These are phyloP conservation scores for Trifolium fragiferum DNA, from an alignment of 306 rosid species.

Conservation along the genomic window DNA sequence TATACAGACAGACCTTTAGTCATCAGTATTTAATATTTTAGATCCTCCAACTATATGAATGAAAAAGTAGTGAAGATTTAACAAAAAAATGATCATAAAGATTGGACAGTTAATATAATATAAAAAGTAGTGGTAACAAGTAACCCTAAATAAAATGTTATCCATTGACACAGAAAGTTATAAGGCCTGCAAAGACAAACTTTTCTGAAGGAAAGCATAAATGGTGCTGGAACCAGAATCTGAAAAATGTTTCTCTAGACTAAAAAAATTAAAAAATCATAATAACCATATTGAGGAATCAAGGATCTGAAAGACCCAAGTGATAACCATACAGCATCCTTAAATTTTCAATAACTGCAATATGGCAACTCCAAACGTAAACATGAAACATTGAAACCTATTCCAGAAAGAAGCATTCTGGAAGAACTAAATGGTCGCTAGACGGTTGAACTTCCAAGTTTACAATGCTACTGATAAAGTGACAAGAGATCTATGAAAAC, in stretches of 20 bases:
- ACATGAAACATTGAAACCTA: constrained; percentile 30
- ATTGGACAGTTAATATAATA: no score
- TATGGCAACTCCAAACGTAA: constrained; percentile 18
- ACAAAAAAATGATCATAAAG: constrained; percentile 25
- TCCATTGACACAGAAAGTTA: background rate
- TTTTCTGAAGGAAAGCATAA: constrained; percentile 9
- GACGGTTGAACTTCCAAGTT: no score
- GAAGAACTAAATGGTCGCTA: background rate
- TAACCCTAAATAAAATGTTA: background rate
- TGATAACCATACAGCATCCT: background rate
- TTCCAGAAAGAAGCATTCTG: constrained; percentile 30
- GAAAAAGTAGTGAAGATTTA: constrained; percentile 23
- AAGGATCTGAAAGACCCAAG: constrained; percentile 24
- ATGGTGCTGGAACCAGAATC: background rate
- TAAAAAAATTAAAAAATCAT: constrained; percentile 24
- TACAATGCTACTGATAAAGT: no score
- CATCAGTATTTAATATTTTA: constrained; percentile 32
- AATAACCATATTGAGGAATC: constrained; percentile 25
- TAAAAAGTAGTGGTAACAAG: constrained; percentile 14
- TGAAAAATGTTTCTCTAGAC: background rate
- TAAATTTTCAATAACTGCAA: constrained; percentile 3
- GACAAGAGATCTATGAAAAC: background rate
- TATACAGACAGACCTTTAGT: constrained; percentile 32
- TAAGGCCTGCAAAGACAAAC: no score
- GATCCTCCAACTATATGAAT: constrained; percentile 26